phyloP scores from a whole-genome alignment of 306 rosid species.

The Rubus parviflorus region DNA sequence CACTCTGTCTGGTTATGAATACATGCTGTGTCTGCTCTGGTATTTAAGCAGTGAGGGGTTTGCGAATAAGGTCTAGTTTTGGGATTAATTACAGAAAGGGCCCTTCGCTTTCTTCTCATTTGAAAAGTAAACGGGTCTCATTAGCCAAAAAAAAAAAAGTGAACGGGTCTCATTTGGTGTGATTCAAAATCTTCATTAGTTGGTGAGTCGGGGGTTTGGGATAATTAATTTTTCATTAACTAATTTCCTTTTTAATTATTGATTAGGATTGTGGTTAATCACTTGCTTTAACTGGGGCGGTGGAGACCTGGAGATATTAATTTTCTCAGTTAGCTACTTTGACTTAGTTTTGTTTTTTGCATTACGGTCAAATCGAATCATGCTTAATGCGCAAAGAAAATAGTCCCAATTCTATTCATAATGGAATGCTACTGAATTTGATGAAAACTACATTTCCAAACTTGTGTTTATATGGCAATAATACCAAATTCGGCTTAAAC shows the following conservation, averaged over 20 bases:
- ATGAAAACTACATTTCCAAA: background rate
- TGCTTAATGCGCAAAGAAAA: background rate
- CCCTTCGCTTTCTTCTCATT: slow-evolving; percentile 19
- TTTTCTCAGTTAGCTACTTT: slow-evolving; percentile 1
- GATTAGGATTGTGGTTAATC: background rate
- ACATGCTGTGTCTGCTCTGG: background rate
- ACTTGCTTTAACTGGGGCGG: background rate
- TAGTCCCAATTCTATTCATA: too few species aligned
- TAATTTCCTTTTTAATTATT: background rate
- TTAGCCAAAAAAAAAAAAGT: too few species aligned
- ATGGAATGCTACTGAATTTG: too few species aligned
- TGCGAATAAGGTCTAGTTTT: background rate
- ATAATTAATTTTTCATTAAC: slow-evolving; percentile 1
- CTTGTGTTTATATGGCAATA: background rate
- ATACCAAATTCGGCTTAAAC: too few species aligned
- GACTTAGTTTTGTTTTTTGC: background rate
- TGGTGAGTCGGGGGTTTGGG: background rate
- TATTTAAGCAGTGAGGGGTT: slow-evolving; percentile 25
- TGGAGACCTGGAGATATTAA: too few species aligned
- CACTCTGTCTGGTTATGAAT: background rate
- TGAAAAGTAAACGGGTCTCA: slow-evolving; percentile 28
- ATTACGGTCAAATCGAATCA: background rate
- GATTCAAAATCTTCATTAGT: background rate
- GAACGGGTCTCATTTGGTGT: slow-evolving; percentile 23
- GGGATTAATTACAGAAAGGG: slow-evolving; percentile 19